Evolutionary conservation across 2,329 filamentous ascomycete genomes (phyloP).

Genomic region (Penicillium sp.): DNA sequence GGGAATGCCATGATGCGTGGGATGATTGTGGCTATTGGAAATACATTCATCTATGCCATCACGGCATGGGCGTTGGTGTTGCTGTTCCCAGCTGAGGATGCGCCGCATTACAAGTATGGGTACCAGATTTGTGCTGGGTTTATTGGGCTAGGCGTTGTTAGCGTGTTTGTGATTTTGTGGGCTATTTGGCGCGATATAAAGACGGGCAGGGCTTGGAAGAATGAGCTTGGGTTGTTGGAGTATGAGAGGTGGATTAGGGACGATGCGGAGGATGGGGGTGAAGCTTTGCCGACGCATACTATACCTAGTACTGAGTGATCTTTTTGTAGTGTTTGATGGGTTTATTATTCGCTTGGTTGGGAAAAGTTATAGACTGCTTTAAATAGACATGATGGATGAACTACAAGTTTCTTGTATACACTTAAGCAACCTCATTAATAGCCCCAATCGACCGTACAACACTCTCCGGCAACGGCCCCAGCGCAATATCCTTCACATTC

Average conservation of each 20-base stretch:
- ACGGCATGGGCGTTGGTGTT: slow-evolving; percentile 1
- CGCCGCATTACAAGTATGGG: slow-evolving; percentile 7
- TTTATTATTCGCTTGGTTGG: too few relatives aligned
- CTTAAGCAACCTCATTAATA: not conserved
- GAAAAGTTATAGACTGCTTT: too few relatives aligned
- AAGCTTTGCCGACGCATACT: not conserved
- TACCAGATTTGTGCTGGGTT: slow-evolving; percentile 9
- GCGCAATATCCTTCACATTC: slow-evolving; percentile 56
- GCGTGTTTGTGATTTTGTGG: slow-evolving; percentile 1
- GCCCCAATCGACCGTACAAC: slow-evolving; percentile 39
- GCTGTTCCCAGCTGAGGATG: slow-evolving; percentile 1
- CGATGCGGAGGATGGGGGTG: not conserved
- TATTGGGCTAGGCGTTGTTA: slow-evolving; percentile 3
- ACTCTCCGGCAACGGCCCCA: slow-evolving; percentile 70
- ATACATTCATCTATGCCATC: slow-evolving; percentile 6
- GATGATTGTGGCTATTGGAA: slow-evolving; percentile 2
- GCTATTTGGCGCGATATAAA: slow-evolving; percentile 1
- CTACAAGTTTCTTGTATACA: too few relatives aligned
- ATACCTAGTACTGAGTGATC: too few relatives aligned
- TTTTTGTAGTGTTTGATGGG: too few relatives aligned
- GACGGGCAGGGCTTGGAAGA: slow-evolving; percentile 1
- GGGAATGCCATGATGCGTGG: not conserved
- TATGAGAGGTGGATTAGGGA: slow-evolving; percentile 5
- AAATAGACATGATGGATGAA: too few relatives aligned
- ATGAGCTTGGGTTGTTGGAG: slow-evolving; percentile 7